Conservation (phyloP, 345 rosid species). For the Pseudoturritis turrita region DNA sequence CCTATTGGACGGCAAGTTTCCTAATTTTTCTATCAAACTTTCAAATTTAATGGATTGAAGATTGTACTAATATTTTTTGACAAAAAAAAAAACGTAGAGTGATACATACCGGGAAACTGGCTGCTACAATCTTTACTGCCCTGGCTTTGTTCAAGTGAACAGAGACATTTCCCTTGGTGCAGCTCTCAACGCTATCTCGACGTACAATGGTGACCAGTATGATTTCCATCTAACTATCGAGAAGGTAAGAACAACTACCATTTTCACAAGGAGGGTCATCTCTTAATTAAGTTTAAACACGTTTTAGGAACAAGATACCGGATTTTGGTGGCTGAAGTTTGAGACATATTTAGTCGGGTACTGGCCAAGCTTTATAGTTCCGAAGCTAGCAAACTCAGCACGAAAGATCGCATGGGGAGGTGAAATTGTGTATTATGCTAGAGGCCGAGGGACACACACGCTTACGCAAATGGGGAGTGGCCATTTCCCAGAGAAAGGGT, state of each 20-base stretch:
- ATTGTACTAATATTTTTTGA: background rate
- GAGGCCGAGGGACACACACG: constrained; percentile 38
- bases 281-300: background rate
- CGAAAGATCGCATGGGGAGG: constrained; percentile 61
- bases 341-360: constrained; percentile 43
- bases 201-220: constrained; percentile 40
- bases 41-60: background rate
- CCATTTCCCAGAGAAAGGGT: constrained; percentile 47
- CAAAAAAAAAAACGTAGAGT: constrained; percentile 29
- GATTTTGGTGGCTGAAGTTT: constrained; percentile 59
- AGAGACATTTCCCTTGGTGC: constrained; percentile 56
- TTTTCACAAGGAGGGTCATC: constrained; percentile 1
- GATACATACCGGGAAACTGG: constrained; percentile 56
- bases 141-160: constrained; percentile 61
- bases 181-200: constrained; percentile 47
- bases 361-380: constrained; percentile 44
- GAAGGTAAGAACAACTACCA: constrained; percentile 3
- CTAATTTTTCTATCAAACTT: background rate
- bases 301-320: constrained; percentile 47
- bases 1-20: constrained; percentile 10
- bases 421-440: constrained; percentile 43
- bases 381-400: constrained; percentile 35
- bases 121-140: constrained; percentile 59
- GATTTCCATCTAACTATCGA: constrained; percentile 31
- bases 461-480: constrained; percentile 64